Base-by-base conservation (phyloP, 169 alveolate species). In the Eimeria tenella region DNA sequence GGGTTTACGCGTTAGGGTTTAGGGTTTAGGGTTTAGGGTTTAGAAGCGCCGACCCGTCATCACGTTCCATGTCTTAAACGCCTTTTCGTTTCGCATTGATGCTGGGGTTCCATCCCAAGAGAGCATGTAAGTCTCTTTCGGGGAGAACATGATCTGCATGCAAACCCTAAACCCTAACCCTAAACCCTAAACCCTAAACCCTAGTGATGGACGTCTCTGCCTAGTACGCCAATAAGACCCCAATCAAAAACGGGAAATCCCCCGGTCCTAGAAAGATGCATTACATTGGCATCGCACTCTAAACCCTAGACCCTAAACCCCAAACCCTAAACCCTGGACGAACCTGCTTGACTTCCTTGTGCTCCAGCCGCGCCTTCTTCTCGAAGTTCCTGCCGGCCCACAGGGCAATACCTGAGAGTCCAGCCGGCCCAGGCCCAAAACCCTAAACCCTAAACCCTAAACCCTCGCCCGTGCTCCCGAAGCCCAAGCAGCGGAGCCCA, bases 41-140 rank as follows among this genome's bases (percentile, higher is more conserved):
- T n/a, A 63, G 21, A 8, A 7, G 53, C 50, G 86, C 89, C 96
- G 96, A 55, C 99, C 99, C 19, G 99, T 97, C 42, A 97, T 96
- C 19, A 97, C 98, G 62, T 97, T 95, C 98, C 98, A 98, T 62
- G 97, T 96, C 93, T 97, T 96, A 19, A 98, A 96, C 19, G 98
- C 97, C 86, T 95, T 96, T 77, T 97, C 99, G 94, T 96, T 96
- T 88, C 96, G 95, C 73, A 97, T 95, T n/a, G 95, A 96, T 21
- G 96, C 97, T 3, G 98, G 97, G 60, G 98, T 96, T 19, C 99
- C 99, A 87, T 98, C 99, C 99, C 99, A 98, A 3, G 99, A 96
- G 53, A 97, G 90, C 83, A 98, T 94, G 95, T 98, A 98, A 71
- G 97, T 98, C 86, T 98, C 99, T 70, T 96, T 96, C 4, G 99